A percentile compares a stretch with the other conserved stretches of the same genome.
Conservation (phyloP, 768 basidiomycete genomes). For the Mycena pura region DNA sequence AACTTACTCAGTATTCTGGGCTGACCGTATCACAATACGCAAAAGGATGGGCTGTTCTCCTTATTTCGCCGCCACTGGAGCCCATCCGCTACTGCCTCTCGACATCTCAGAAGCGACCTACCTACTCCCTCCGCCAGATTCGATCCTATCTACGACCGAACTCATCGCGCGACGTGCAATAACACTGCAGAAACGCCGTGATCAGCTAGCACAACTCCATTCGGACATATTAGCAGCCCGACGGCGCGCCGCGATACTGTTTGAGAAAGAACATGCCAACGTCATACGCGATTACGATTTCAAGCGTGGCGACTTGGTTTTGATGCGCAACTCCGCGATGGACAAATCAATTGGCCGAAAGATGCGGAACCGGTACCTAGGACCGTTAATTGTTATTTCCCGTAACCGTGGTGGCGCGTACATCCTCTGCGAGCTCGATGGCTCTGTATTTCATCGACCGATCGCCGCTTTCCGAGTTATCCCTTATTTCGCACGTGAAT, state of each 20-base stretch:
- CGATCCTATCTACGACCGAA: conserved; percentile 29
- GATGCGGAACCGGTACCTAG: conserved; percentile 36
- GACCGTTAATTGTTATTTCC: conserved; percentile 40
- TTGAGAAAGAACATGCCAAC: conserved; percentile 26
- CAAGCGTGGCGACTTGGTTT: conserved; percentile 30
- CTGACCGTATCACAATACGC: conserved; percentile 26
- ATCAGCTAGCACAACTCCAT: conserved; percentile 22
- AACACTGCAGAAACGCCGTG: conserved; percentile 31
- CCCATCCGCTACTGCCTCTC: background rate
- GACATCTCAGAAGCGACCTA: conserved; percentile 18
- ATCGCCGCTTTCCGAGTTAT: too few species aligned
- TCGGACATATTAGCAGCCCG: conserved; percentile 14
- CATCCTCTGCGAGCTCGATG: conserved; percentile 24
- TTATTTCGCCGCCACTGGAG: conserved; percentile 25
- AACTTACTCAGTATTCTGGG: too few species aligned
- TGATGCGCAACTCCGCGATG: conserved; percentile 41
- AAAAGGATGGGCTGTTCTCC: conserved; percentile 22
- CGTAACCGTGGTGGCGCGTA: conserved; percentile 35
- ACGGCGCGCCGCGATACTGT: conserved; percentile 21
- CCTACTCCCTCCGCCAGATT: conserved; percentile 29
- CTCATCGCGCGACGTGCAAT: conserved; percentile 30
- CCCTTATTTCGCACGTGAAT: too few species aligned
- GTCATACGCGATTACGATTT: conserved; percentile 36
- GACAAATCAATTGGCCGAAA: conserved; percentile 40
- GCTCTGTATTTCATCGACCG: too few species aligned